phyloP scores from a whole-genome alignment of 176 grass and related monocot species.

The Panicum miliaceum region DNA sequence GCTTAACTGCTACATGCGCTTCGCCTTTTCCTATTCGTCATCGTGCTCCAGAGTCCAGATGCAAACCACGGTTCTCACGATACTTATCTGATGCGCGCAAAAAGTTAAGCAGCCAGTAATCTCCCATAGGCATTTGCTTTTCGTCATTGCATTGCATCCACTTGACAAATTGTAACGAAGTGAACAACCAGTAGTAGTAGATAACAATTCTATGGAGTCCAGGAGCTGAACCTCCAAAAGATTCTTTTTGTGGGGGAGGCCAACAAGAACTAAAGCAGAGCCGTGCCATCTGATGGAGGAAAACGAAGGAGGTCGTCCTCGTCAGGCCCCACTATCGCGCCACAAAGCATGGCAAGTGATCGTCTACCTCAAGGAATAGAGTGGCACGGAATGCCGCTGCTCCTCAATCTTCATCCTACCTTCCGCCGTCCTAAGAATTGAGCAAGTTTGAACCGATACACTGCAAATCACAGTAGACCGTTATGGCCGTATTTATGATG shows the following conservation, averaged over 20 bases:
- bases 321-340: conserved; percentile 17
- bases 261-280: not conserved
- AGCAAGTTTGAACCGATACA: not conserved
- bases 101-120: too few species aligned
- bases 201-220: not conserved
- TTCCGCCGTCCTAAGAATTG: not conserved
- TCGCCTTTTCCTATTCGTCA: not conserved
- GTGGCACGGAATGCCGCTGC: not conserved
- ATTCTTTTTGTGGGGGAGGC: not conserved
- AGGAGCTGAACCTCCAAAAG: conserved; percentile 11
- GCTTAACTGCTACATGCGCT: conserved; percentile 4
- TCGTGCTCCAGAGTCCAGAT: not conserved
- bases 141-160: not conserved
- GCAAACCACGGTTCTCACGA: not conserved
- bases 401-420: too few species aligned
- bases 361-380: not conserved
- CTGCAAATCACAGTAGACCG: not conserved
- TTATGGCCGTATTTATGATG: not conserved
- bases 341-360: not conserved
- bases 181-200: too few species aligned
- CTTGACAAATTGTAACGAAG: not conserved
- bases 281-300: not conserved
- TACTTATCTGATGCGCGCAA: not conserved
- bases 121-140: not conserved
- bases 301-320: conserved; percentile 2